These are phyloP conservation scores for Colletotrichum tropicicola DNA, from an alignment of 2,329 filamentous ascomycete genomes.

Conservation along the genomic window DNA sequence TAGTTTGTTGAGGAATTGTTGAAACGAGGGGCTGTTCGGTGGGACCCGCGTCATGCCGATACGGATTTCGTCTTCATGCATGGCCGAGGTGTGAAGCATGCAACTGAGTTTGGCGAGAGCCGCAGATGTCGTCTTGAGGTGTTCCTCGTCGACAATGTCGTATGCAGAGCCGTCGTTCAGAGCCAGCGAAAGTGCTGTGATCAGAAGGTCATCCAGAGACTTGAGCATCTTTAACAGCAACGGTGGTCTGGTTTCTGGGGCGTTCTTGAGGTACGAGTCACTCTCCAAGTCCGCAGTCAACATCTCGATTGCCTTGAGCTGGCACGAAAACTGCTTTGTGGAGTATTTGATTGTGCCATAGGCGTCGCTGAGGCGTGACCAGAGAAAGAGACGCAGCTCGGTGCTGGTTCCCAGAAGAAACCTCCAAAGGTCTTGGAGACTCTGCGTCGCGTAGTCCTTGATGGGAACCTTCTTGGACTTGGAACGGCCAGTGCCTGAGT, in stretches of 20 bases:
- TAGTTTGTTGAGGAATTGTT: constrained; percentile 72
- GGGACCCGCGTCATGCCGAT: constrained; percentile 75
- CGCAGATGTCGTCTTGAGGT: constrained; percentile 77
- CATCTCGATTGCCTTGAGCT: constrained; percentile 85
- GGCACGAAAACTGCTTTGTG: constrained; percentile 89
- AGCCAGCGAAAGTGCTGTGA: constrained; percentile 74
- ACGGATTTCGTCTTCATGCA: constrained; percentile 87
- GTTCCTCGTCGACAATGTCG: constrained; percentile 84
- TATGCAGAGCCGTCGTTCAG: constrained; percentile 76
- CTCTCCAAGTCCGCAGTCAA: constrained; percentile 70
- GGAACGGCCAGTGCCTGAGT: constrained; percentile 12
- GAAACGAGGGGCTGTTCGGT: constrained; percentile 63
- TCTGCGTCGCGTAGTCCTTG: constrained; percentile 61
- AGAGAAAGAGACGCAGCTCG: constrained; percentile 85
- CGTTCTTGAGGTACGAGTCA: constrained; percentile 70
- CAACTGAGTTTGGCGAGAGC: constrained; percentile 77
- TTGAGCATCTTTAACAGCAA: constrained; percentile 81
- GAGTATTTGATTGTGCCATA: constrained; percentile 86
- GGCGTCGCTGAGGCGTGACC: constrained; percentile 89
- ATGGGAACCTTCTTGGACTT: constrained; percentile 48
- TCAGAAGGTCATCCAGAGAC: constrained; percentile 79
- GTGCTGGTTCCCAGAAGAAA: constrained; percentile 86
- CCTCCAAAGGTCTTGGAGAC: constrained; percentile 81
- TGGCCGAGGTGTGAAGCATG: constrained; percentile 79
- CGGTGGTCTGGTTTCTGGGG: constrained; percentile 72